phyloP scores from a whole-genome alignment of 2,329 filamentous ascomycete species.

The Cercospora zeina region DNA sequence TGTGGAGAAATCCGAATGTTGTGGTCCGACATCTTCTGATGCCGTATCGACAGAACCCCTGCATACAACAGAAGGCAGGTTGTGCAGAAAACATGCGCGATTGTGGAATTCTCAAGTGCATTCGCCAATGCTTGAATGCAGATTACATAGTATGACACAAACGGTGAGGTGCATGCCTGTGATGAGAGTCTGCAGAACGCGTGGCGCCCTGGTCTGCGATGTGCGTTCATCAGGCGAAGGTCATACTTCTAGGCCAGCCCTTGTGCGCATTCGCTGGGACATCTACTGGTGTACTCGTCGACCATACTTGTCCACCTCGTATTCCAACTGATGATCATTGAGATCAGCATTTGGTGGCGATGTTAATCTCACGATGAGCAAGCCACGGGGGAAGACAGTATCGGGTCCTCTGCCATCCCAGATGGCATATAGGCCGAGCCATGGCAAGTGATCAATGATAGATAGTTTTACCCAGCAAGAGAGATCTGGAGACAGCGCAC shows the following conservation, averaged over 20 bases:
- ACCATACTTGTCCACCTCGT: background rate
- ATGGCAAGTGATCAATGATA: too few species aligned
- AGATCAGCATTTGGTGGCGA: constrained; percentile 5
- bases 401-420: background rate
- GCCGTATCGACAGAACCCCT: background rate
- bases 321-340: background rate
- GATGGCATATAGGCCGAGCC: background rate
- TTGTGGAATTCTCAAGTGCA: background rate
- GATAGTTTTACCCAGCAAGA: background rate
- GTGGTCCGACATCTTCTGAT: background rate
- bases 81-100: background rate
- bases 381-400: background rate
- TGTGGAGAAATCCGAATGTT: background rate
- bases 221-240: too few species aligned
- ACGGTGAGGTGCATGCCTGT: too few species aligned
- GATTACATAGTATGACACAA: too few species aligned
- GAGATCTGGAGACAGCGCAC: background rate
- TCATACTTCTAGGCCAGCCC: too few species aligned
- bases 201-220: too few species aligned
- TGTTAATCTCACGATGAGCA: background rate
- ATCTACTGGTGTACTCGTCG: background rate
- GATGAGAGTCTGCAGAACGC: too few species aligned
- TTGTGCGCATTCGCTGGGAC: too few species aligned
- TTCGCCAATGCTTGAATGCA: background rate
- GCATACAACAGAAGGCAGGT: background rate